These are phyloP conservation scores for Podospora conica DNA, from an alignment of 495 filamentous ascomycete genomes.

Conservation along the genomic window DNA sequence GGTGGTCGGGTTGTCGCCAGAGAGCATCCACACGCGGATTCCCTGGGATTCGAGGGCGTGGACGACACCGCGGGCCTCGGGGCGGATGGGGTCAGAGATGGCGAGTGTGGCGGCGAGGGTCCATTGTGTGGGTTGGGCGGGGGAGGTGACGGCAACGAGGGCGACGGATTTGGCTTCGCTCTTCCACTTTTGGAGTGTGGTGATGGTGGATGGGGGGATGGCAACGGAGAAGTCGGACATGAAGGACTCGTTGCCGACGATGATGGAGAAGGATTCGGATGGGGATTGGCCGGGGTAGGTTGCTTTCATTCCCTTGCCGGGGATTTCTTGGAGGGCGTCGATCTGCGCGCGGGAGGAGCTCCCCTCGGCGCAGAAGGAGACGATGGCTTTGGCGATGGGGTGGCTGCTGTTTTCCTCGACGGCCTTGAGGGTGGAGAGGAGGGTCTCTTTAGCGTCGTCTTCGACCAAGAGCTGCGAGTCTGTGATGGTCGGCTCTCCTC, in stretches of 20 bases:
- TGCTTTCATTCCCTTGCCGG: slow-evolving; percentile 77
- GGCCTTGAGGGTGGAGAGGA: slow-evolving; percentile 51
- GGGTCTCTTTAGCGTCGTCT: slow-evolving; percentile 8
- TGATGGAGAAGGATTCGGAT: slow-evolving; percentile 50
- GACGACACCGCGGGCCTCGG: slow-evolving; percentile 64
- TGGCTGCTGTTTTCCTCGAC: slow-evolving; percentile 83
- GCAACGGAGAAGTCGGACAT: slow-evolving; percentile 45
- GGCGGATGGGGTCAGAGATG: slow-evolving; percentile 69
- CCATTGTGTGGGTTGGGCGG: slow-evolving; percentile 19
- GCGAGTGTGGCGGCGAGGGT: slow-evolving; percentile 47
- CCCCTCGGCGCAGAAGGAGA: slow-evolving; percentile 51
- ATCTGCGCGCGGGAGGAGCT: slow-evolving; percentile 27
- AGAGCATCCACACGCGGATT: slow-evolving; percentile 84
- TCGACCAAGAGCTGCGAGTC: slow-evolving; percentile 51
- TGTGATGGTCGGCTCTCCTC: slow-evolving; percentile 73
- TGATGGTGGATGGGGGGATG: slow-evolving; percentile 29
- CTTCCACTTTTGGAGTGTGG: slow-evolving; percentile 59
- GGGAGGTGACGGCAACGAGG: slow-evolving; percentile 50
- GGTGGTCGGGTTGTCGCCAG: slow-evolving; percentile 73
- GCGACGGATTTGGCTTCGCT: slow-evolving; percentile 66
- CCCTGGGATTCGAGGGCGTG: slow-evolving; percentile 56
- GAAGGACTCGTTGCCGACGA: slow-evolving; percentile 80
- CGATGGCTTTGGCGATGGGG: slow-evolving; percentile 79
- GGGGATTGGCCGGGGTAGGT: slow-evolving; percentile 44
- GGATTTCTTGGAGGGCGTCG: slow-evolving; percentile 60